phyloP scores from a whole-genome alignment of 306 rosid genomes.

The Acacia melanoxylon region DNA sequence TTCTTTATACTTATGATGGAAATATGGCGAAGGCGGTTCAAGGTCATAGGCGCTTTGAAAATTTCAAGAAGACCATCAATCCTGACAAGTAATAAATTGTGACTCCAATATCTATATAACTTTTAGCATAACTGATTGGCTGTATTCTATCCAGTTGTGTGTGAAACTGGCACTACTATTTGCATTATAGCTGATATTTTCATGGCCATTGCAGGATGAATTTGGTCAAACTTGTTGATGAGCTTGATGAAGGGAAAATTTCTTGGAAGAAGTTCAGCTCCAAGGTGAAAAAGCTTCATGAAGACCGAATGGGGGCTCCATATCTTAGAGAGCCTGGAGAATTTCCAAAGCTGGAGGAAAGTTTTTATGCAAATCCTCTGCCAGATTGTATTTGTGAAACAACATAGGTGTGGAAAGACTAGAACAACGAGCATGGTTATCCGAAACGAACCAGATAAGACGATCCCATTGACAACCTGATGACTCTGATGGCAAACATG shows the following conservation, averaged over 20 bases:
- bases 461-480: not conserved
- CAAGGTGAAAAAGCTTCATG: slow-evolving; percentile 73
- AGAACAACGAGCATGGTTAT: slow-evolving; percentile 27
- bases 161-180: slow-evolving; percentile 9
- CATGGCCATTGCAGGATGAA: slow-evolving; percentile 64
- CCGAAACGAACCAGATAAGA: not conserved
- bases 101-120: not conserved
- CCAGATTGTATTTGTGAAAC: slow-evolving; percentile 88
- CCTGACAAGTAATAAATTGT: slow-evolving; percentile 79
- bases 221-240: slow-evolving; percentile 83
- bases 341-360: slow-evolving; percentile 91
- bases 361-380: slow-evolving; percentile 88
- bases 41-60: slow-evolving; percentile 95
- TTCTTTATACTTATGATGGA: slow-evolving; percentile 89
- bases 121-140: slow-evolving; percentile 16
- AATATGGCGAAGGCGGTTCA: slow-evolving; percentile 99
- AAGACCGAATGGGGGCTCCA: slow-evolving; percentile 74
- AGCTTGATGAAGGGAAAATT: slow-evolving; percentile 73
- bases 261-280: slow-evolving; percentile 87
- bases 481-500: slow-evolving; percentile 22
- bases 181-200: not conserved
- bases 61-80: slow-evolving; percentile 88
- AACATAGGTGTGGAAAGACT: slow-evolving; percentile 32
- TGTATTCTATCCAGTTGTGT: slow-evolving; percentile 8
- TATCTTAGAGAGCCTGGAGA: slow-evolving; percentile 76